phyloP scores from a whole-genome alignment of 306 rosid species.

The Castanea crenata region DNA sequence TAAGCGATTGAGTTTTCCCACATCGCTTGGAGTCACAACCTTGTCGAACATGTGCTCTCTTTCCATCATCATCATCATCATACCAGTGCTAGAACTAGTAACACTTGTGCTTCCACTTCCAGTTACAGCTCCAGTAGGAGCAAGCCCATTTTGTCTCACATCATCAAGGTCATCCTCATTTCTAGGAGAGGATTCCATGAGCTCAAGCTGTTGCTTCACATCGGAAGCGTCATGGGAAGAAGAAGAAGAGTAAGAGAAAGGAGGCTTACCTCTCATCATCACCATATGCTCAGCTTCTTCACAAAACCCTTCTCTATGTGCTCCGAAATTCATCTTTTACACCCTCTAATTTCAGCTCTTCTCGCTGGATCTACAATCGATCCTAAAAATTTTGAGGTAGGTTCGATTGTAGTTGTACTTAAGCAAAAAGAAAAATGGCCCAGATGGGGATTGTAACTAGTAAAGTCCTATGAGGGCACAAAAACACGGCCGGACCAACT shows the following conservation, averaged over 20 bases:
- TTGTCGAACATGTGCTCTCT: conserved; percentile 90
- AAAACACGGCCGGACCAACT: not conserved
- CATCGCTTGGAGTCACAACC: conserved; percentile 89
- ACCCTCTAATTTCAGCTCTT: not conserved
- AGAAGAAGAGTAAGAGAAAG: conserved; percentile 20
- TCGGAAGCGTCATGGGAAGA: not conserved
- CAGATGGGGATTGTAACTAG: not conserved
- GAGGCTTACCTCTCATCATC: conserved; percentile 16
- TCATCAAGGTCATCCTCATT: not conserved
- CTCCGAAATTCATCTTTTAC: conserved; percentile 32
- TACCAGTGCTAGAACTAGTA: not conserved
- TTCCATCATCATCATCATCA: conserved; percentile 19
- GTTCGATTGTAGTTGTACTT: not conserved
- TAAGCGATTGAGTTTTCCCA: conserved; percentile 82
- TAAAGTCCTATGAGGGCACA: not conserved
- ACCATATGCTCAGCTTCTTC: conserved; percentile 4
- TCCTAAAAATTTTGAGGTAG: too few species aligned
- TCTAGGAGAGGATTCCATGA: conserved; percentile 27
- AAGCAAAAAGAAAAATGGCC: not conserved
- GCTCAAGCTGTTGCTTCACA: conserved; percentile 14
- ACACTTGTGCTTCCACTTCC: not conserved
- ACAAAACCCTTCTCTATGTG: conserved; percentile 14
- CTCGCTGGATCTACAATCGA: conserved; percentile 19
- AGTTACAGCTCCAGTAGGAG: not conserved
- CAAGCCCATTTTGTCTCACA: not conserved